Base-by-base conservation (phyloP, 2,329 filamentous ascomycete genomes). In the Bimuria novae-zelandiae region DNA sequence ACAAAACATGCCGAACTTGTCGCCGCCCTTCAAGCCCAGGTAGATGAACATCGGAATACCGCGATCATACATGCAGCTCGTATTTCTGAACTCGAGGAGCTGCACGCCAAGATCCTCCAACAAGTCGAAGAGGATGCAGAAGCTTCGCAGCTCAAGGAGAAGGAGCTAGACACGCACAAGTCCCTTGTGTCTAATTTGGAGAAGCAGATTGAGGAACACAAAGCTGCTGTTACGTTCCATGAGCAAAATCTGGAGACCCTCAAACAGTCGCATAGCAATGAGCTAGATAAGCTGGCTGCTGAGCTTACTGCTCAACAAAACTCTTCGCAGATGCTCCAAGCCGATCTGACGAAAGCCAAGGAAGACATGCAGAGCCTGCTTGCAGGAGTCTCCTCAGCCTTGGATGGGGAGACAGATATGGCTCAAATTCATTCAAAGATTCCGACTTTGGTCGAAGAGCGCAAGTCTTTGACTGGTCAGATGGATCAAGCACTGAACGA, bases 31-130 rank as follows among this genome's bases (percentile, higher is more conserved):
- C 88, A 89, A 57, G 81, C 76, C 54, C 88, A 96, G 69, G 87
- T 97, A 48, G 86, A 92, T 46, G 86, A 91, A 68, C 92, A 96
- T 76, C 92, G 89, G 75, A 77, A 82, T 3, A 84, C 89, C 32
- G 87, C 95, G 63, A 82, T 83, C 57, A 81, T 79, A 60, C 90
- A 92, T 63, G 79, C 85, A 11, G 70, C 82, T 33, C 89, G 87
- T 63, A 86, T 96, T 25, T 80, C 85, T 3, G 84, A 89, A 59
- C 80, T 96, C 12, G 91, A 96, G 72, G 77, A 86, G 58, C 84
- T 87, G 3, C 88, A 95, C 68, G 73, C 82, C 27, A 80, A 82
- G 22, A 83, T 89, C 45, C 84, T 85, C 64, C 75, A 82, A 41
- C 83, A 93, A 63, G 80, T 95, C 10, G 84, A 90, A 33, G 82